Conservation (phyloP, 768 basidiomycete species). For the Trametes meyenii region DNA sequence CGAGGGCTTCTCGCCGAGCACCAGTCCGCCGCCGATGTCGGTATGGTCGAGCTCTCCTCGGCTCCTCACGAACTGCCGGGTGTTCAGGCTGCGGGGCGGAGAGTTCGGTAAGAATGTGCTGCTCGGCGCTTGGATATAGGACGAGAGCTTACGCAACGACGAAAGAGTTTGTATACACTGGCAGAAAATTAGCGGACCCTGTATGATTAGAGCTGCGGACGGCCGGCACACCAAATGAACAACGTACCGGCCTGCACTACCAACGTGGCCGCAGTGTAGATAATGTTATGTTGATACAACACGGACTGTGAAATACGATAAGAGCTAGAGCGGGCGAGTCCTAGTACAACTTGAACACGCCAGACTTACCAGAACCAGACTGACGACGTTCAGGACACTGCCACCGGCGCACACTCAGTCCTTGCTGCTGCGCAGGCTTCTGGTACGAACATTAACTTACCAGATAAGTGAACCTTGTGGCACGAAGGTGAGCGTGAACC, state of each 20-base stretch:
- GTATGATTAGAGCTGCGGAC: not conserved
- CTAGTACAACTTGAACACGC: not conserved
- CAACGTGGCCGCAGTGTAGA: not conserved
- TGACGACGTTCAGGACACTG: not conserved
- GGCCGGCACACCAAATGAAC: not conserved
- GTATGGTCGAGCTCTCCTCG: not conserved
- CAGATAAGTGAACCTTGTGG: not conserved
- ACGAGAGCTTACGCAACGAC: not conserved
- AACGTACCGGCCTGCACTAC: constrained; percentile 1
- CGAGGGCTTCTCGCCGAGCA: constrained; percentile 1
- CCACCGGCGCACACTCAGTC: not conserved
- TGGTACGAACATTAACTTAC: not conserved
- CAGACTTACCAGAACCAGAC: not conserved
- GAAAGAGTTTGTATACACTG: constrained; percentile 5
- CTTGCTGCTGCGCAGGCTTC: not conserved
- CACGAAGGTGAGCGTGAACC: not conserved
- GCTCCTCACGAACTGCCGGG: not conserved
- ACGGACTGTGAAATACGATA: not conserved
- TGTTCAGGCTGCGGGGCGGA: not conserved
- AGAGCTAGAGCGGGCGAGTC: not conserved
- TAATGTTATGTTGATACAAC: not conserved
- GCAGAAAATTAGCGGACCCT: not conserved
- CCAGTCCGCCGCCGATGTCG: not conserved
- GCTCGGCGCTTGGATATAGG: not conserved
- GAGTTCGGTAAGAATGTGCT: not conserved